phyloP scores from a whole-genome alignment of 2,329 filamentous ascomycete genomes.

The Lasiodiplodia citricola region DNA sequence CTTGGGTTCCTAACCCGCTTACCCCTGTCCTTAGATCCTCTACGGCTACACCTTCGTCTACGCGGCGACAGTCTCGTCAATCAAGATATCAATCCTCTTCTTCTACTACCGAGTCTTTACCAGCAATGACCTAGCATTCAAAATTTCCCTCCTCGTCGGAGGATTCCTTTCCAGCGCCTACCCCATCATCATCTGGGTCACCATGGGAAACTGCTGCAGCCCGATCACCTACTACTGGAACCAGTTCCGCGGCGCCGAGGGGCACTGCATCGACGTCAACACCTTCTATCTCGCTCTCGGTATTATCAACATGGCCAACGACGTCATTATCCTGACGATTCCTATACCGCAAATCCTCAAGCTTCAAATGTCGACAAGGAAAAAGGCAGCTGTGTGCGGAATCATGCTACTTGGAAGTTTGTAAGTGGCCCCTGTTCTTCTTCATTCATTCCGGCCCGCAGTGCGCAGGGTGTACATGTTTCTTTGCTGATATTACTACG shows the following conservation, averaged over 20 bases:
- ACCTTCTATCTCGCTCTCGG: slow-evolving; percentile 8
- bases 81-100: background rate
- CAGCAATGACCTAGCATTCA: background rate
- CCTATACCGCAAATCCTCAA: slow-evolving; percentile 2
- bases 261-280: background rate
- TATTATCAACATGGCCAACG: slow-evolving; percentile 7
- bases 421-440: background rate
- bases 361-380: background rate
- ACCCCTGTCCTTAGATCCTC: background rate
- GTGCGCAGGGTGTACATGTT: too few relatives aligned
- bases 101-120: background rate
- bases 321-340: slow-evolving; percentile 5
- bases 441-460: too few relatives aligned
- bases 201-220: background rate
- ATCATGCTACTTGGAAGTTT: slow-evolving; percentile 14
- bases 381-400: background rate
- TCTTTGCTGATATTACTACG: background rate
- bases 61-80: background rate
- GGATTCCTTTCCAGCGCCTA: slow-evolving; percentile 4
- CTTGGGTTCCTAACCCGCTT: background rate
- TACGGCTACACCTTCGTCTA: slow-evolving; percentile 9
- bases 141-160: background rate
- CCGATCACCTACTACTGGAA: slow-evolving; percentile 2
- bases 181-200: slow-evolving; percentile 10
- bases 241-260: background rate